Evolutionary conservation across 225 moss, liverwort and hornwort genomes (phyloP).

Genomic region (Pleurozium schreberi): DNA sequence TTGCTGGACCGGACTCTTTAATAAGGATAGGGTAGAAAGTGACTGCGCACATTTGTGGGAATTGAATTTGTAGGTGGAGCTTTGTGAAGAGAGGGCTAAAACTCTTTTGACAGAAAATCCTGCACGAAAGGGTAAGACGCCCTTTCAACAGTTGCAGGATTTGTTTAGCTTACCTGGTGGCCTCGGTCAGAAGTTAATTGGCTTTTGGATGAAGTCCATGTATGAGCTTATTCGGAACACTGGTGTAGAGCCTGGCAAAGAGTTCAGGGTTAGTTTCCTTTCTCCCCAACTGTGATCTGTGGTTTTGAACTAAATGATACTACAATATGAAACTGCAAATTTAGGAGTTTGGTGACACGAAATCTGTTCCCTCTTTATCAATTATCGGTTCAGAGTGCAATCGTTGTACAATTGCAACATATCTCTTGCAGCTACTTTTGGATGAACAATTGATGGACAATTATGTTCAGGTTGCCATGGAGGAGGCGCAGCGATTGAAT

Average conservation of each 20-base stretch:
- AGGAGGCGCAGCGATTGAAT: conserved; percentile 57
- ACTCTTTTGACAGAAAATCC: conserved; percentile 36
- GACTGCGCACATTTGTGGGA: not conserved
- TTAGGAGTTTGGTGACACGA: not conserved
- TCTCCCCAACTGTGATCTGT: not conserved
- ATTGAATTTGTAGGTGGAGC: conserved; percentile 38
- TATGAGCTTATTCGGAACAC: conserved; percentile 89
- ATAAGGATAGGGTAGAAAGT: not conserved
- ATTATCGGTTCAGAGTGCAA: not conserved
- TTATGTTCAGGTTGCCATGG: conserved; percentile 71
- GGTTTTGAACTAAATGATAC: not conserved
- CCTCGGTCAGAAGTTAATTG: conserved; percentile 68
- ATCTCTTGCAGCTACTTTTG: not conserved
- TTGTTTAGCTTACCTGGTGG: conserved; percentile 68
- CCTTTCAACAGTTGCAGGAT: conserved; percentile 43
- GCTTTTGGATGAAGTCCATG: conserved; percentile 65
- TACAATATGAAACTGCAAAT: not conserved
- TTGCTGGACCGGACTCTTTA: not conserved
- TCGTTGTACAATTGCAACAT: not conserved
- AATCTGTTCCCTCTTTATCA: not conserved
- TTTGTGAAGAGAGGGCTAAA: conserved; percentile 51
- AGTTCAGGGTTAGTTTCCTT: conserved; percentile 70
- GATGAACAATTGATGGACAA: not conserved
- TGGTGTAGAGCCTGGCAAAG: conserved; percentile 95
- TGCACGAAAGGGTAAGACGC: conserved; percentile 35